Evolutionary conservation across 805 yeast species (phyloP).

Genomic region (Citeromyces matritensis): DNA sequence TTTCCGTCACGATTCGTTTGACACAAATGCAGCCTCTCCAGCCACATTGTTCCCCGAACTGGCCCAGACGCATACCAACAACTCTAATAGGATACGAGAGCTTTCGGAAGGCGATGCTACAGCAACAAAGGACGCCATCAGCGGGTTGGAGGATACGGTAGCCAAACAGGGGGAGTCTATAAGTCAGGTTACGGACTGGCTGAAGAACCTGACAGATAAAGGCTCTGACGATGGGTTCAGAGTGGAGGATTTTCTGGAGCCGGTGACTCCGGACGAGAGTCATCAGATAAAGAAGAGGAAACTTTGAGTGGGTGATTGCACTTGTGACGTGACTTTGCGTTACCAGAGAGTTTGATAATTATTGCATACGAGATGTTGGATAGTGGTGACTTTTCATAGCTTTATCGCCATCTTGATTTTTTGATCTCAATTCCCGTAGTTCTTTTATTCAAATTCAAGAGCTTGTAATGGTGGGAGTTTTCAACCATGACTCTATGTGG

Average conservation of each 20-base stretch:
- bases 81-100: background rate
- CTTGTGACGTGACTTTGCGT: too few species aligned
- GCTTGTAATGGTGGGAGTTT: too few species aligned
- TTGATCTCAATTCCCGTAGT: too few species aligned
- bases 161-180: slow-evolving; percentile 34
- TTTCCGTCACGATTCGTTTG: background rate
- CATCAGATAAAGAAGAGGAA: too few species aligned
- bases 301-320: too few species aligned
- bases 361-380: too few species aligned
- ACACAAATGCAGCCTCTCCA: slow-evolving; percentile 8
- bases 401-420: too few species aligned
- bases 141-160: slow-evolving; percentile 23
- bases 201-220: slow-evolving; percentile 16
- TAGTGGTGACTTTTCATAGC: too few species aligned
- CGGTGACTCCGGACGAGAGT: slow-evolving; percentile 12
- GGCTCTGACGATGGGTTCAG: slow-evolving; percentile 14
- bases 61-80: slow-evolving; percentile 1
- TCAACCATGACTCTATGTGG: too few species aligned
- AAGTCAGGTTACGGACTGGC: slow-evolving; percentile 44
- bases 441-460: too few species aligned
- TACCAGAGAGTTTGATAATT: too few species aligned
- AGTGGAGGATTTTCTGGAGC: slow-evolving; percentile 15
- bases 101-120: background rate
- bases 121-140: background rate
- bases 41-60: slow-evolving; percentile 13